phyloP scores from a whole-genome alignment of 768 basidiomycete genomes.

The Phlegmacium glaucopus region DNA sequence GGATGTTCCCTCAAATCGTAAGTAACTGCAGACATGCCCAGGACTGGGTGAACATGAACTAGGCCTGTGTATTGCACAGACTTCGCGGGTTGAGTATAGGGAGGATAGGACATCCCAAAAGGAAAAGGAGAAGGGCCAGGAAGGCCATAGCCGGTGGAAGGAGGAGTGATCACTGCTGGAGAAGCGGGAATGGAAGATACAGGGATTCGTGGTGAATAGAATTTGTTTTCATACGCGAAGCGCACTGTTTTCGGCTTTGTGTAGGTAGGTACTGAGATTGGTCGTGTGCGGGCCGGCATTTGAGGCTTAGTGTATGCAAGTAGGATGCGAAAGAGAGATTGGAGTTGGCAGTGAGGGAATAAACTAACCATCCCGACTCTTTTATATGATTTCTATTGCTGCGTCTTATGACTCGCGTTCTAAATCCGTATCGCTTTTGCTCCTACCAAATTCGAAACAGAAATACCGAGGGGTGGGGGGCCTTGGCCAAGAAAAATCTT shows the following conservation, averaged over 20 bases:
- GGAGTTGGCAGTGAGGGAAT: too few relatives aligned
- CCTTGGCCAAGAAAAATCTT: too few relatives aligned
- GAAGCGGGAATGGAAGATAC: conserved; percentile 1
- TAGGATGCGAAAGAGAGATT: too few relatives aligned
- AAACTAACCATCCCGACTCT: too few relatives aligned
- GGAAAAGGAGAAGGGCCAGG: not conserved
- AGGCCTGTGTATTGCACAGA: not conserved
- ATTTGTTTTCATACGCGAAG: conserved; percentile 16
- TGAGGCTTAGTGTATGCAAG: too few relatives aligned
- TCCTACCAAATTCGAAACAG: too few relatives aligned
- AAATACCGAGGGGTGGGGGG: too few relatives aligned
- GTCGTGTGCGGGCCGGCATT: too few relatives aligned
- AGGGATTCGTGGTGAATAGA: conserved; percentile 8
- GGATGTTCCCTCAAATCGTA: conserved; percentile 29
- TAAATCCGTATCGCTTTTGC: too few relatives aligned
- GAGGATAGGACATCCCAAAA: not conserved
- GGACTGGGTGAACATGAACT: conserved; percentile 22
- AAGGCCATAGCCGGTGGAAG: not conserved
- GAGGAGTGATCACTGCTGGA: conserved; percentile 6
- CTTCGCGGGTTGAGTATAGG: not conserved
- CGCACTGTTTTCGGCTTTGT: conserved; percentile 12
- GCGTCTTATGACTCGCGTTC: too few relatives aligned
- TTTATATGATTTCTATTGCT: too few relatives aligned
- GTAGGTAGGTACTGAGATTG: not conserved
- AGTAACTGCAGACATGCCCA: conserved; percentile 21